Conservation (phyloP, 768 basidiomycete genomes). For the Hericium erinaceus region DNA sequence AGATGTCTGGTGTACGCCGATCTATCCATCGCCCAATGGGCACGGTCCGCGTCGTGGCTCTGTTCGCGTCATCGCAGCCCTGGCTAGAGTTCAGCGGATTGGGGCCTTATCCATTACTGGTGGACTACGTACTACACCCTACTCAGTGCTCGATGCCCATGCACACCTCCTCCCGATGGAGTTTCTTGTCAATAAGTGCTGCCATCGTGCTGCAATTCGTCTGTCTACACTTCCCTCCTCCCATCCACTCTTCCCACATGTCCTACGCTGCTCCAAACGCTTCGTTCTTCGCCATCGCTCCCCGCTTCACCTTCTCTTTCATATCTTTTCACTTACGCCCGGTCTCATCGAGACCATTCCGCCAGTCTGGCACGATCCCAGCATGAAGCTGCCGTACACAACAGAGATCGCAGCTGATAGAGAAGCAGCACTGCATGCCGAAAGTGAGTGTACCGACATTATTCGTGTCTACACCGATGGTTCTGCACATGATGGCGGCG, state of each 20-base stretch:
- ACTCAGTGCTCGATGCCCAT: slow-evolving; percentile 8
- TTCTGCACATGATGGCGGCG: slow-evolving; percentile 6
- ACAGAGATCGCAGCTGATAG: not conserved
- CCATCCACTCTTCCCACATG: slow-evolving; percentile 4
- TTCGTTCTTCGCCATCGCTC: not conserved
- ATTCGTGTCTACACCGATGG: slow-evolving; percentile 15
- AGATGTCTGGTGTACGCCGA: slow-evolving; percentile 11
- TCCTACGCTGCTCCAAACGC: not conserved
- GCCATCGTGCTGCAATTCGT: slow-evolving; percentile 1
- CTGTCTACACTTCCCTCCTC: slow-evolving; percentile 8
- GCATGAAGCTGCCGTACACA: not conserved
- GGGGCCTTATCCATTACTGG: slow-evolving; percentile 15
- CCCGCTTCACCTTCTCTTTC: slow-evolving; percentile 12
- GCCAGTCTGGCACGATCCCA: not conserved
- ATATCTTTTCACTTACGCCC: not conserved
- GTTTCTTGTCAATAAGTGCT: not conserved
- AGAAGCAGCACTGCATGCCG: not conserved
- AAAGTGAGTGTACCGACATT: not conserved
- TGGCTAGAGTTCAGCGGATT: slow-evolving; percentile 11
- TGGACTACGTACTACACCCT: slow-evolving; percentile 8
- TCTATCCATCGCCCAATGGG: not conserved
- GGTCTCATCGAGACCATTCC: slow-evolving; percentile 8
- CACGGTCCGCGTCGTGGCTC: not conserved
- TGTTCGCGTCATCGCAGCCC: not conserved
- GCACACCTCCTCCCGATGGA: slow-evolving; percentile 8